A percentile compares a stretch with the other conserved stretches of the same genome.
Conservation (phyloP, 2,329 filamentous ascomycete genomes). For the Salinomyces thailandicus region DNA sequence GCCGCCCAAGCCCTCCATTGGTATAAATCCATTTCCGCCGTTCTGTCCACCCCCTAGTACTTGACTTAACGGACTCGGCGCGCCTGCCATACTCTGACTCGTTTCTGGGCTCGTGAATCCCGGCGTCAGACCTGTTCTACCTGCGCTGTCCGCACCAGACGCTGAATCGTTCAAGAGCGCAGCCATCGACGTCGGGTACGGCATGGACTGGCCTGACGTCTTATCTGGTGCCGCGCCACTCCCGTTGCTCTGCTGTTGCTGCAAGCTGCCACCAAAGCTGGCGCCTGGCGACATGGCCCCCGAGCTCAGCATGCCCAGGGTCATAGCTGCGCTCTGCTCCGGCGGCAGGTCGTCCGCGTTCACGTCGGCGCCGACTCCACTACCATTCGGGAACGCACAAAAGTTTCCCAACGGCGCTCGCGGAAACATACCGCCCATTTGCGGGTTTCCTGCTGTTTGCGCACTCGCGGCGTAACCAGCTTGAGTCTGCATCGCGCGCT, state of each 20-base stretch:
- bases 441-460: not conserved
- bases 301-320: constrained; percentile 56
- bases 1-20: constrained; percentile 41
- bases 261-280: constrained; percentile 11
- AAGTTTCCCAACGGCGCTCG: constrained; percentile 1
- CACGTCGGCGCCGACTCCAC: constrained; percentile 11
- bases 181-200: constrained; percentile 25
- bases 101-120: constrained; percentile 26
- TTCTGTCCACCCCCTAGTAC: constrained; percentile 17
- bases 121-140: constrained; percentile 24
- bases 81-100: constrained; percentile 21
- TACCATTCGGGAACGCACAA: constrained; percentile 26
- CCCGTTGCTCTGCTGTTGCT: constrained; percentile 5
- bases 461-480: not conserved
- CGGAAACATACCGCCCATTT: not conserved
- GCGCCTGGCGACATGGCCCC: constrained; percentile 45
- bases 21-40: constrained; percentile 36
- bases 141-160: constrained; percentile 5
- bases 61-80: constrained; percentile 26
- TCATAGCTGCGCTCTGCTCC: constrained; percentile 58
- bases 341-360: constrained; percentile 49
- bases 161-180: constrained; percentile 25
- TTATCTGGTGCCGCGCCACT: constrained; percentile 4
- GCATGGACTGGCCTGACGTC: constrained; percentile 1
- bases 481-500: constrained; percentile 13